Evolutionary conservation across 106 monocot species (phyloP).

Genomic region (Alisma plantagoaquatica): DNA sequence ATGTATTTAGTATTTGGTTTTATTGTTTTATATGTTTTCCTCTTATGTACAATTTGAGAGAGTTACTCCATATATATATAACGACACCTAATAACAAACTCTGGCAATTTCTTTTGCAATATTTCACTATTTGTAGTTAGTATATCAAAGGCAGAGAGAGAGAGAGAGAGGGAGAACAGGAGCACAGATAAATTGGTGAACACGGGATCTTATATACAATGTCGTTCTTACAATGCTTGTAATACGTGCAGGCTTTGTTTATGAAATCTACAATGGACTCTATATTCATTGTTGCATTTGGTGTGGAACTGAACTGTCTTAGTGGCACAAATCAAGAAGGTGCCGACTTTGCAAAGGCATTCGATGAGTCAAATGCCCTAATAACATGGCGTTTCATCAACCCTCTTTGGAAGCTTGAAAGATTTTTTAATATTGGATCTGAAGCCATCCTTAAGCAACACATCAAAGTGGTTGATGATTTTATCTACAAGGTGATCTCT

Average conservation of each 20-base stretch:
- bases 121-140: too few species aligned
- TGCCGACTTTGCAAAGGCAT: background rate
- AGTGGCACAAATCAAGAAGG: background rate
- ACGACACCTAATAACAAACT: too few species aligned
- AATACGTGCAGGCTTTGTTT: constrained; percentile 12
- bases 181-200: too few species aligned
- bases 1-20: too few species aligned
- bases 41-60: too few species aligned
- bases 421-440: constrained; percentile 3
- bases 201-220: too few species aligned
- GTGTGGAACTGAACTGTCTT: constrained; percentile 5
- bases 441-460: constrained; percentile 4
- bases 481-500: constrained; percentile 5
- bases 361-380: constrained; percentile 4
- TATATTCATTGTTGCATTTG: constrained; percentile 6
- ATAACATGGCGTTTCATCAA: background rate
- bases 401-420: constrained; percentile 5
- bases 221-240: too few species aligned
- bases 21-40: too few species aligned
- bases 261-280: constrained; percentile 13
- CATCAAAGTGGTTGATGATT: constrained; percentile 5
- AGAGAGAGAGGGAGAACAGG: too few species aligned
- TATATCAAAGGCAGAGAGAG: too few species aligned
- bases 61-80: too few species aligned
- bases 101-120: too few species aligned